Conservation (phyloP, 2,329 filamentous ascomycete genomes). For the Aureobasidium sp. region DNA sequence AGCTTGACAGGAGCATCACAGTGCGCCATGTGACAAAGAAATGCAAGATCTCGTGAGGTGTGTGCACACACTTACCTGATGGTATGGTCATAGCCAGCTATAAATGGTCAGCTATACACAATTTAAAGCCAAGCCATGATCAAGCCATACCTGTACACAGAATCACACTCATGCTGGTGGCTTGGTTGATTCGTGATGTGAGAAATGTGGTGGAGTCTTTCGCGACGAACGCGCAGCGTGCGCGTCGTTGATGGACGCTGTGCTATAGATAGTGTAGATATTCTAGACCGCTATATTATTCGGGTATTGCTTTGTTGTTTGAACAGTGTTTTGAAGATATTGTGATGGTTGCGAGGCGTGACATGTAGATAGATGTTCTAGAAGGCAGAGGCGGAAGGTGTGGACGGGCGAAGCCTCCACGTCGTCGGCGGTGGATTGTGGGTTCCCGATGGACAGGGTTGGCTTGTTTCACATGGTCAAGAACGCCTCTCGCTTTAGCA, state of each 20-base stretch:
- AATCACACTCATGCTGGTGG: constrained; percentile 54
- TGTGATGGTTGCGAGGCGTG: background rate
- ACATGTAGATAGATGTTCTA: background rate
- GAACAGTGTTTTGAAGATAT: background rate
- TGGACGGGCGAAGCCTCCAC: background rate
- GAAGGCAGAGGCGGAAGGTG: background rate
- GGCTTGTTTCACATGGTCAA: background rate
- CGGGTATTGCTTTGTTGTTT: background rate
- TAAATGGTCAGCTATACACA: constrained; percentile 22
- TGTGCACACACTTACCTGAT: constrained; percentile 51
- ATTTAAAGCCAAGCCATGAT: constrained; percentile 17
- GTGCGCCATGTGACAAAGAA: constrained; percentile 8
- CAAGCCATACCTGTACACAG: constrained; percentile 55
- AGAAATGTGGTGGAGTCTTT: background rate
- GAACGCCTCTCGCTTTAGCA: background rate
- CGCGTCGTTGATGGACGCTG: background rate
- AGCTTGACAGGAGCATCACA: background rate
- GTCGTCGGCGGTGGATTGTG: background rate
- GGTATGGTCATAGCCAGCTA: constrained; percentile 68
- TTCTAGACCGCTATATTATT: background rate
- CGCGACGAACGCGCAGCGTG: background rate
- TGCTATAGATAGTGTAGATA: background rate
- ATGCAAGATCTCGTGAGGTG: background rate
- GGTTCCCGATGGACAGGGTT: constrained; percentile 3
- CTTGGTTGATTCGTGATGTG: background rate